Conservation (phyloP, 176 grass and related monocot genomes). For the Avena sativa region DNA sequence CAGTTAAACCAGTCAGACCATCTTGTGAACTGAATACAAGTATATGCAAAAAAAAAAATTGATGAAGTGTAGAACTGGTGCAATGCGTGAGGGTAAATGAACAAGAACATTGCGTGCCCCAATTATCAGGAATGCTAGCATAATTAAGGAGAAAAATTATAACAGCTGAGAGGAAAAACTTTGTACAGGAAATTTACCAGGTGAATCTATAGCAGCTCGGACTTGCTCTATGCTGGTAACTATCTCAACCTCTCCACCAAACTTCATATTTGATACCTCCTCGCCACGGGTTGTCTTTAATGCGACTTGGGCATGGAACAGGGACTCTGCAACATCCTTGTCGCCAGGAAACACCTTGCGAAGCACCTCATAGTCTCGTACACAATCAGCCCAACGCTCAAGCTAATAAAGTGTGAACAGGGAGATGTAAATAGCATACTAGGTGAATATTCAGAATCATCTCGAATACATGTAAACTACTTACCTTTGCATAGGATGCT, state of each 20-base stretch:
- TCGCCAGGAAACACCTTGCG: constrained; percentile 62
- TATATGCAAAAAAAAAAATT: constrained; percentile 11
- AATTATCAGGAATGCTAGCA: not conserved
- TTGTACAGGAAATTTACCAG: constrained; percentile 45
- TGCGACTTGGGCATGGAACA: constrained; percentile 66
- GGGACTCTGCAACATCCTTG: constrained; percentile 52
- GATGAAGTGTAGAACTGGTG: not conserved
- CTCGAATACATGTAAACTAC: constrained; percentile 8
- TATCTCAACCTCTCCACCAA: constrained; percentile 60
- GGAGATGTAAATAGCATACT: constrained; percentile 33
- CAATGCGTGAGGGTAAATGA: not conserved
- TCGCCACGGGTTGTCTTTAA: constrained; percentile 62
- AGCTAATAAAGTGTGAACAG: constrained; percentile 55
- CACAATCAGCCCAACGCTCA: constrained; percentile 75
- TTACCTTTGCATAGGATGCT: constrained; percentile 64
- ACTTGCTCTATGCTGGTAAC: constrained; percentile 71
- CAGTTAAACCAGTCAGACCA: constrained; percentile 24
- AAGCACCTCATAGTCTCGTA: constrained; percentile 75
- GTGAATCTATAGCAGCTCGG: constrained; percentile 53
- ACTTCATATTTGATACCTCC: constrained; percentile 67
- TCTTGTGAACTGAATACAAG: not conserved
- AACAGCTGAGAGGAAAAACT: not conserved
- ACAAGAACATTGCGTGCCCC: not conserved
- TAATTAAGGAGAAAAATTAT: not conserved
- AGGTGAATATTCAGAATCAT: not conserved